These are phyloP conservation scores for Umbilicus rupestris DNA, from an alignment of 164 flowering plant species.

Conservation along the genomic window DNA sequence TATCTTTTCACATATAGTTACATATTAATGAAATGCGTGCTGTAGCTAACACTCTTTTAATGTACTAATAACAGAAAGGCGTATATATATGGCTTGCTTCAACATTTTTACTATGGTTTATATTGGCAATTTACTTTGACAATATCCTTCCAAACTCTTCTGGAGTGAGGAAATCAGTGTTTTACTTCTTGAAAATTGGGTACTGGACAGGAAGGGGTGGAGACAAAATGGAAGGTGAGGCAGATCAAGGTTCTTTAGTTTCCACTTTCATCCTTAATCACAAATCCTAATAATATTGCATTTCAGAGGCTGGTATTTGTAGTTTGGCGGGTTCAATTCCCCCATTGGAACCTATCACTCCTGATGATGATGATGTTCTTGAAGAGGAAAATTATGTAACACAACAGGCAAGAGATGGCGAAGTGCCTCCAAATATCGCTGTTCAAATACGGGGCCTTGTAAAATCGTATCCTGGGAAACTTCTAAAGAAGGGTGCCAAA, in stretches of 20 bases:
- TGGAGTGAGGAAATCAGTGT: conserved; percentile 71
- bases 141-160: conserved; percentile 69
- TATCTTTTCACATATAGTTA: neutral
- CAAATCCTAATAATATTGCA: neutral
- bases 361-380: conserved; percentile 87
- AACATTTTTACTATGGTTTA: conserved; percentile 61
- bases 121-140: conserved; percentile 89
- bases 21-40: neutral
- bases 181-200: conserved; percentile 68
- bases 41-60: neutral
- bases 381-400: conserved; percentile 73
- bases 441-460: conserved; percentile 88
- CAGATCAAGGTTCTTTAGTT: neutral
- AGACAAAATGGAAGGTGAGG: conserved; percentile 54
- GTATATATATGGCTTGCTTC: conserved; percentile 60
- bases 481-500: conserved; percentile 36
- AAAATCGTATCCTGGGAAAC: conserved; percentile 69
- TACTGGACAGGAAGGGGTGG: conserved; percentile 95
- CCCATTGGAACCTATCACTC: conserved; percentile 32
- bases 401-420: conserved; percentile 40
- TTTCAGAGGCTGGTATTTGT: conserved; percentile 66
- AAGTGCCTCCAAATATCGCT: conserved; percentile 50
- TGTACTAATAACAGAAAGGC: conserved; percentile 49
- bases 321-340: conserved; percentile 53
- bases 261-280: neutral